Evolutionary conservation across 805 yeast species (phyloP).

Genomic region (Ogataea henricii): DNA sequence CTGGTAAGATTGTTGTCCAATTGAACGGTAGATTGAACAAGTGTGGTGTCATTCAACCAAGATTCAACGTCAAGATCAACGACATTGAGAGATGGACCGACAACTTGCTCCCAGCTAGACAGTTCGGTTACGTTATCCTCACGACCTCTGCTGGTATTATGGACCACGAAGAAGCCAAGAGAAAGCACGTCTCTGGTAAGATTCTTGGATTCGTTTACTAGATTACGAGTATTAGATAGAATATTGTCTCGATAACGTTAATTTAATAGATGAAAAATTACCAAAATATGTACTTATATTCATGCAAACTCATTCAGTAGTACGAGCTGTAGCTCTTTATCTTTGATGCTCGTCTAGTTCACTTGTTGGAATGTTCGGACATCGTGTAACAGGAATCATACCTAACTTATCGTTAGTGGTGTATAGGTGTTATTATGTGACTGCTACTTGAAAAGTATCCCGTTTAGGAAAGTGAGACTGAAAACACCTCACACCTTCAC

Average conservation of each 20-base stretch:
- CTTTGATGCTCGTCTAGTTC: not conserved
- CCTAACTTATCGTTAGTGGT: not conserved
- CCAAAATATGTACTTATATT: constrained; percentile 4
- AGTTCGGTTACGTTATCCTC: constrained; percentile 95
- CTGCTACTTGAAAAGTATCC: constrained; percentile 3
- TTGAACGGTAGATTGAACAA: constrained; percentile 98
- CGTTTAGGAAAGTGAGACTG: not conserved
- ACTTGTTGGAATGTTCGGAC: not conserved
- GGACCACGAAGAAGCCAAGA: constrained; percentile 99
- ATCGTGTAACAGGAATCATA: not conserved
- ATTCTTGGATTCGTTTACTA: constrained; percentile 97
- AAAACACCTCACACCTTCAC: constrained; percentile 4
- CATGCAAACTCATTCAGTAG: not conserved
- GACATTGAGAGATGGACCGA: constrained; percentile 99
- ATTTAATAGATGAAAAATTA: constrained; percentile 5
- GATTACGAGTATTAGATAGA: constrained; percentile 18
- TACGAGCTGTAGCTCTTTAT: not conserved
- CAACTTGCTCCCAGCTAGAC: constrained; percentile 98
- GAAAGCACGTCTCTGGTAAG: constrained; percentile 99
- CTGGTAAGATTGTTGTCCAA: constrained; percentile 95
- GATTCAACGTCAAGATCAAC: constrained; percentile 94
- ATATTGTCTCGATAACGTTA: constrained; percentile 2
- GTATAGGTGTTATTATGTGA: constrained; percentile 4
- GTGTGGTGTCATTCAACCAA: constrained; percentile 98
- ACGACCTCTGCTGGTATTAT: constrained; percentile 99